These are phyloP conservation scores for Dactylella cylindrospora DNA, from an alignment of 2,329 filamentous ascomycete species.

Conservation along the genomic window DNA sequence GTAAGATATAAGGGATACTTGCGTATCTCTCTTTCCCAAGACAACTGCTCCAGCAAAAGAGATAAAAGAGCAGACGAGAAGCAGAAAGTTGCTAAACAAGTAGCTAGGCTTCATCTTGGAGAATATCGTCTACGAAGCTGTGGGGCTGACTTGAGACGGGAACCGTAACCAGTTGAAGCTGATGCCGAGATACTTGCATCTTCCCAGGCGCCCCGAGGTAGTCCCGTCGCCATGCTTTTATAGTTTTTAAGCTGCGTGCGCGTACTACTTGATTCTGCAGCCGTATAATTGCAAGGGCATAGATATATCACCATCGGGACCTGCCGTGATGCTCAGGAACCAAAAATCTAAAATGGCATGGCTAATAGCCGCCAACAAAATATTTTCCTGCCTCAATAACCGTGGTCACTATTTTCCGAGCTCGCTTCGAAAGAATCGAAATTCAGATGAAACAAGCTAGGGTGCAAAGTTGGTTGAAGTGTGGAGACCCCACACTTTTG, in stretches of 20 bases:
- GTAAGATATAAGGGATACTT: constrained; percentile 47
- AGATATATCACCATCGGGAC: too few species aligned
- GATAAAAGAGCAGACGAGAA: constrained; percentile 15
- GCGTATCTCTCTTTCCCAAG: constrained; percentile 45
- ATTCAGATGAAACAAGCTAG: constrained; percentile 33
- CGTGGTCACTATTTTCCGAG: neutral
- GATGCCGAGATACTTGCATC: constrained; percentile 11
- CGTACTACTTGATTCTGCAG: too few species aligned
- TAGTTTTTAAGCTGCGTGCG: too few species aligned
- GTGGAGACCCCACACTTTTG: constrained; percentile 33
- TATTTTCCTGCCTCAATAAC: constrained; percentile 1
- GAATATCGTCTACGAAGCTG: constrained; percentile 19
- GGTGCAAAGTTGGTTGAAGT: too few species aligned
- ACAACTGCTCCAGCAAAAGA: constrained; percentile 21
- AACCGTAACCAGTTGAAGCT: constrained; percentile 6
- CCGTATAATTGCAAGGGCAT: too few species aligned
- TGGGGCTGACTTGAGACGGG: neutral
- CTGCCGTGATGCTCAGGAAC: too few species aligned
- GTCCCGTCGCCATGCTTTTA: too few species aligned
- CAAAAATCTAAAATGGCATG: neutral
- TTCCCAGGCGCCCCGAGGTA: too few species aligned
- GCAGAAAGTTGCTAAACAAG: constrained; percentile 4
- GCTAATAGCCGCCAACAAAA: neutral
- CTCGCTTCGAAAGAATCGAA: constrained; percentile 2
- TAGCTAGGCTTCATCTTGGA: too few species aligned